These are phyloP conservation scores for Luvunga scandens DNA, from an alignment of 345 rosid species.

Conservation along the genomic window DNA sequence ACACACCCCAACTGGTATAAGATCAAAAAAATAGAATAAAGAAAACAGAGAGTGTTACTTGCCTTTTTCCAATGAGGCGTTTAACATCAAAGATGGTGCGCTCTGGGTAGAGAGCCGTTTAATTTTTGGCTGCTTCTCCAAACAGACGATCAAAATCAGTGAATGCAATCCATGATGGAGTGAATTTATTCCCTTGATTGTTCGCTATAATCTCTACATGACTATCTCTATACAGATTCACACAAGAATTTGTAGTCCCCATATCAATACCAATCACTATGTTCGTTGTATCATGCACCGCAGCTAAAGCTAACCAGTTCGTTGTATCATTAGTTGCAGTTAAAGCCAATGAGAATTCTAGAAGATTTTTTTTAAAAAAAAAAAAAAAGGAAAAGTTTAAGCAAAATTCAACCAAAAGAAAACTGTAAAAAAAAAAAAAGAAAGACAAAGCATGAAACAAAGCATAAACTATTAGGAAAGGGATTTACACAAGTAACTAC, in stretches of 20 bases:
- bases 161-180: conserved; percentile 69
- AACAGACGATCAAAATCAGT: conserved; percentile 60
- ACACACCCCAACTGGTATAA: neutral
- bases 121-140: conserved; percentile 65
- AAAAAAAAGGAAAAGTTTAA: neutral
- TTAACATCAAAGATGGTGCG: conserved; percentile 50
- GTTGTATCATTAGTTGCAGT: conserved; percentile 20
- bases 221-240: conserved; percentile 42
- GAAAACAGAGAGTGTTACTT: neutral
- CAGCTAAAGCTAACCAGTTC: too few species aligned
- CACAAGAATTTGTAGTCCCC: conserved; percentile 55
- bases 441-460: neutral
- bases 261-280: conserved; percentile 52
- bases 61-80: conserved; percentile 50
- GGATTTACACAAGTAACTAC: too few species aligned
- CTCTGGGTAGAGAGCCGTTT: conserved; percentile 46
- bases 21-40: neutral
- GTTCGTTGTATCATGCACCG: conserved; percentile 10
- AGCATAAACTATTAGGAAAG: too few species aligned
- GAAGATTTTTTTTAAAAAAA: neutral
- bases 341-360: conserved; percentile 27
- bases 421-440: neutral
- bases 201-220: conserved; percentile 58
- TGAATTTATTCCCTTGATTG: conserved; percentile 60
- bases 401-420: too few species aligned